Evolutionary conservation across 805 yeast genomes (phyloP), one percentile per base, ranked within the genome.

Genomic region (Saccharomycopsis sp.): DNA sequence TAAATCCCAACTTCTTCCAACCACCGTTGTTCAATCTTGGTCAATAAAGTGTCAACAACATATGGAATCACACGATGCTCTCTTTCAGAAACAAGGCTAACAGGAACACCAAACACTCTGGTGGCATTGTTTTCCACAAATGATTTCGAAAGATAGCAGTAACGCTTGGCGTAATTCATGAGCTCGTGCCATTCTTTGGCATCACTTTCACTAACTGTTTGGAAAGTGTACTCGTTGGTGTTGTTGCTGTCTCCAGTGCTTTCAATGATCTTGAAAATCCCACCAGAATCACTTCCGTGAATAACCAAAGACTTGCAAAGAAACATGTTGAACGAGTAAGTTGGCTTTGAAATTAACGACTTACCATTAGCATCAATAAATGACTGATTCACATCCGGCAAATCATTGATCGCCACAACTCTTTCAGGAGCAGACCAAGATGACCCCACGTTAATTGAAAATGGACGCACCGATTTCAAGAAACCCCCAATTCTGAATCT

Each of bases 1-100:
- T 89, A 89, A 10, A 89, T 66, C 13, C 97, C 97, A 40, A 85
- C 83, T 55, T 88, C 96, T 50, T 85, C 87, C 21, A 89, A 57
- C 0, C 97, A 96, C 40, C 88, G 73, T n/a, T 67, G 61, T 58
- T 89, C 97, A 49, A 89, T 82, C 50, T 80, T 92, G 34, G 68
- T 68, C 50, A 87, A 67, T 33, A 89, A 61, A 42, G 69, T 68
- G 26, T 69, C 75, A 42, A 88, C 75, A 32, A 88, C 73, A 4
- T 55, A 60, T 1, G 97, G 97, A 23, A 77, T 63, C 2, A 60
- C 47, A 0, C 75, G 61, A 7, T 71, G 63, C 50, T 86, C 95
- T 38, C 95, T 67, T 40, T 67, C 72, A 56, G 96, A 86, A 3
- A 87, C 73, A 48, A 75, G 75, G 25, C 69, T 73, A 26, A 89